Conservation (phyloP, 495 filamentous ascomycete species). For the Penicillium egyptiacum region DNA sequence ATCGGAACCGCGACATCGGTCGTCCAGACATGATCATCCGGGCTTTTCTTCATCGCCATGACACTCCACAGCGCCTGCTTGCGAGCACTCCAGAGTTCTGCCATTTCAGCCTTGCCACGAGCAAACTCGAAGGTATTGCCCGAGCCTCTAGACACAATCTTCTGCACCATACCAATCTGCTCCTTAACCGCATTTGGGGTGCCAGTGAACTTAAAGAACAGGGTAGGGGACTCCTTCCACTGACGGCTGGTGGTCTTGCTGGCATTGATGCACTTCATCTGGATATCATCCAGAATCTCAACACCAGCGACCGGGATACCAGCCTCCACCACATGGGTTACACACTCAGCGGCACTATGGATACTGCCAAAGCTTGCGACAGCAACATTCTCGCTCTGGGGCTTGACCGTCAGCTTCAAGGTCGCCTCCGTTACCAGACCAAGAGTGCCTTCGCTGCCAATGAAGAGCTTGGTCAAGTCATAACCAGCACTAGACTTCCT, state of each 20-base stretch:
- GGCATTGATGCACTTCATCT: constrained; percentile 66
- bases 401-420: constrained; percentile 62
- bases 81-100: constrained; percentile 61
- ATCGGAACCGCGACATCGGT: constrained; percentile 69
- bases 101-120: constrained; percentile 52
- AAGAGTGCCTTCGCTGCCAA: constrained; percentile 65
- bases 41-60: constrained; percentile 55
- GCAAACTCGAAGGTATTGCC: constrained; percentile 61
- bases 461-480: constrained; percentile 62
- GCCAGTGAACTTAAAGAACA: constrained; percentile 69
- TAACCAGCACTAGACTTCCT: constrained; percentile 67
- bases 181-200: constrained; percentile 58
- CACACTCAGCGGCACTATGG: constrained; percentile 58
- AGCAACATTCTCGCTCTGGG: constrained; percentile 60
- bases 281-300: constrained; percentile 64
- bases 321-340: constrained; percentile 58
- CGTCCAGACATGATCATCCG: constrained; percentile 62
- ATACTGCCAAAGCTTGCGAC: constrained; percentile 61
- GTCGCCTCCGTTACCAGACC: constrained; percentile 65
- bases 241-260: constrained; percentile 52
- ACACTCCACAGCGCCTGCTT: constrained; percentile 62
- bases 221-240: constrained; percentile 62
- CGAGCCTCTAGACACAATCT: constrained; percentile 50
- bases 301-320: constrained; percentile 64
- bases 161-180: constrained; percentile 57